Evolutionary conservation across 306 rosid species (phyloP).

Genomic region (Cicer pinnatifidum): DNA sequence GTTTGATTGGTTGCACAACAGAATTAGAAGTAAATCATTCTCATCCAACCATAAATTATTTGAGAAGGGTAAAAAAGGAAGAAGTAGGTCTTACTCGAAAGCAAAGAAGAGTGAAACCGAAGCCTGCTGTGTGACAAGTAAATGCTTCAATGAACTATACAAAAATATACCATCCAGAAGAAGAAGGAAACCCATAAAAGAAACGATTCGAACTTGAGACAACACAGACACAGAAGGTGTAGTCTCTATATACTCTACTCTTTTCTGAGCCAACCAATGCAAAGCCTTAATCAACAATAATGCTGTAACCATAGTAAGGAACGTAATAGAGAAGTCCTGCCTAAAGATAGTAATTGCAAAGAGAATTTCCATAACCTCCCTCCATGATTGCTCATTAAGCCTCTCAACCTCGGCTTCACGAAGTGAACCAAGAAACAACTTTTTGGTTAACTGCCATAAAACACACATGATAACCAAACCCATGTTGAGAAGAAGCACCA

Average conservation of each 20-base stretch:
- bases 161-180: slow-evolving; percentile 76
- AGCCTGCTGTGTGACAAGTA: slow-evolving; percentile 70
- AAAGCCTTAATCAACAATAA: slow-evolving; percentile 83
- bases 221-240: slow-evolving; percentile 80
- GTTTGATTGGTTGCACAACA: slow-evolving; percentile 16
- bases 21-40: neutral
- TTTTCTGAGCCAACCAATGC: slow-evolving; percentile 98
- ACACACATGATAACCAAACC: slow-evolving; percentile 88
- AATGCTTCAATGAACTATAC: slow-evolving; percentile 66
- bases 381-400: slow-evolving; percentile 98
- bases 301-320: slow-evolving; percentile 90
- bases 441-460: slow-evolving; percentile 87
- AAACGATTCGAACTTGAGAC: slow-evolving; percentile 89
- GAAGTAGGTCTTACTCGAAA: slow-evolving; percentile 76
- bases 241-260: slow-evolving; percentile 98
- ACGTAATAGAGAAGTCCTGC: slow-evolving; percentile 92
- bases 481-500: slow-evolving; percentile 96
- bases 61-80: slow-evolving; percentile 12
- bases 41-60: slow-evolving; percentile 17
- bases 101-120: slow-evolving; percentile 92
- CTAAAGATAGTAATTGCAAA: slow-evolving; percentile 95
- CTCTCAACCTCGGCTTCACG: slow-evolving; percentile 98
- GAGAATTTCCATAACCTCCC: slow-evolving; percentile 97
- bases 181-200: slow-evolving; percentile 90
- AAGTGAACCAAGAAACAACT: slow-evolving; percentile 81